Evolutionary conservation across 2,329 filamentous ascomycete genomes (phyloP), one percentile per base, ranked within the genome.

Genomic region (Neopestalotiopsis sp.): DNA sequence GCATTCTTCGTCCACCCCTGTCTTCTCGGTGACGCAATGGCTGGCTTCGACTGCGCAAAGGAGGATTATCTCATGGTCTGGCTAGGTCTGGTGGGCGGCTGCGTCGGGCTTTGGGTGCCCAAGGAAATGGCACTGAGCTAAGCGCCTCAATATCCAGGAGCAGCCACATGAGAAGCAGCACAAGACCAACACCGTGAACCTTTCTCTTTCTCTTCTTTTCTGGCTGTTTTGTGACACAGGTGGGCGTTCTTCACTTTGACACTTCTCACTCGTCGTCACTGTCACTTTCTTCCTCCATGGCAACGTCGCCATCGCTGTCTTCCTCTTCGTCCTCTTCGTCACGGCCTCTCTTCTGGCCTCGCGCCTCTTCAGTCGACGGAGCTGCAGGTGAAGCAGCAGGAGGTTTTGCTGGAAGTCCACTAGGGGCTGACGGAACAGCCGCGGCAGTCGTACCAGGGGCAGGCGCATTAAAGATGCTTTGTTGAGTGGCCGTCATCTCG

Each of bases 1-100:
- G 89, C 90, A 64, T 98, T 95, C 81, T 98, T 97, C 81, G 87
- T 98, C 74, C 96, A 99, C 82, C 95, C 96, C 30, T 98, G 96
- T 81, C 89, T 93, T 78, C 93, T 96, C 9, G 92, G 92, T 68
- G 92, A 95, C 72, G 92, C 93, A 66, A 92, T 98, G 87, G 84
- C 85, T 73, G 84, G 83, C 65, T 90, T 94, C 75, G 82, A 87
- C 74, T 90, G 88, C 74, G 80, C 85, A 77, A 83, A 85, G 78
- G 81, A 90, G 75, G 86, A 91, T 74, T 98, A 98, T 83, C 85
- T 98, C 76, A 88, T 94, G 81, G 83, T 94, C 67, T 98, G 95
- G 95, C 86, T 98, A 71, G 95, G 95, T n/a, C 83, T 97, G 69
- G 89, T 97, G 59, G 95, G 95, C 69, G 89, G 89, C 65, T 91